A percentile compares a stretch with the other conserved stretches of the same genome.
Evolutionary conservation across 371 early-diverging fungal species (phyloP).

Genomic region (Amoeboaphelidium protococcarum): DNA sequence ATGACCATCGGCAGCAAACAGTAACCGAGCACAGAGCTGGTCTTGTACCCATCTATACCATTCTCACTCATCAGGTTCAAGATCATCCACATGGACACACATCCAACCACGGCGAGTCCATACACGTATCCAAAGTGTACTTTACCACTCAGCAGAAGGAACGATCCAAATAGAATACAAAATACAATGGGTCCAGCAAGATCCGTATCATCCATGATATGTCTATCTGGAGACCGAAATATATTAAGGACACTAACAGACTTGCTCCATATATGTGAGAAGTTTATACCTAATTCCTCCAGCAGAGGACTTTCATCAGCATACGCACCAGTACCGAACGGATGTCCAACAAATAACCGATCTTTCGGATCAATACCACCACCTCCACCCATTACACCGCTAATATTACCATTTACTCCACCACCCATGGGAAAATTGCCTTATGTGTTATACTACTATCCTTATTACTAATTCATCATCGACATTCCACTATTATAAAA

Average conservation of each 20-base stretch:
- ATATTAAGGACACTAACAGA: conserved; percentile 72
- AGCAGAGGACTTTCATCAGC: conserved; percentile 63
- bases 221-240: conserved; percentile 47
- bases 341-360: not conserved
- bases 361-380: not conserved
- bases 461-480: no score
- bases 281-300: conserved; percentile 75
- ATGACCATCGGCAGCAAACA: conserved; percentile 83
- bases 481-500: not conserved
- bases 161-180: conserved; percentile 2
- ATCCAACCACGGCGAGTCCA: conserved; percentile 74
- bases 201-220: conserved; percentile 47
- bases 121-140: conserved; percentile 91
- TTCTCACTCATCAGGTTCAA: conserved; percentile 75
- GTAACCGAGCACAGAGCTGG: conserved; percentile 86
- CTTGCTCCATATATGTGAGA: conserved; percentile 48
- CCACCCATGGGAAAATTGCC: not conserved
- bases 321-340: conserved; percentile 52
- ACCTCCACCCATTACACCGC: not conserved
- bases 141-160: conserved; percentile 34
- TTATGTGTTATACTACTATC: no score
- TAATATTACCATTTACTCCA: not conserved
- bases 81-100: conserved; percentile 52
- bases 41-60: conserved; percentile 60
- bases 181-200: conserved; percentile 1